Evolutionary conservation across 1,284 basidiomycete genomes (phyloP), one percentile per base, ranked within the genome.

Genomic region (Pascua sp.): DNA sequence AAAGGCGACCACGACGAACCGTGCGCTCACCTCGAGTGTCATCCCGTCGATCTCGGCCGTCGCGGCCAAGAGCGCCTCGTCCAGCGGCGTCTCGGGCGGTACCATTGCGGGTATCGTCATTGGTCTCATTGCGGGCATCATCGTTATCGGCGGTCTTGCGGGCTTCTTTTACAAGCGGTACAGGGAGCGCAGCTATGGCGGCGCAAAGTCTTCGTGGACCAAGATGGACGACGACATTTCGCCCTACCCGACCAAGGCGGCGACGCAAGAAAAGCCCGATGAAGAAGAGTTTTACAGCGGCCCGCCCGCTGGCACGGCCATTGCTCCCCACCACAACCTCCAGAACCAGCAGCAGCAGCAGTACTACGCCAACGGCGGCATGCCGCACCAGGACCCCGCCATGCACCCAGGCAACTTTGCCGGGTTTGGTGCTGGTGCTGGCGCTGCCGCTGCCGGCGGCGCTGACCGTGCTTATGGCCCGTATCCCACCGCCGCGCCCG

Each of bases 161-260:
- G 68, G 68, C 11, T 71, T 65, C 65, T 39, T 67, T 18, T 67
- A 67, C 57, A 54, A 54, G 43, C 55, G 54, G 55, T 18, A 53
- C 47, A 58, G 56, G 54, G 13, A 37, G 15, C 56, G 60, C 53
- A 42, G 49, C 42, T 45, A 54, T 41, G 37, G 39, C 47, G 11
- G 43, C 40, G 11, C 42, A n/a, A 56, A 64, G 42, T 47, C 60
- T 11, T 62, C 68, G 10, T 75, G 73, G 73, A 47, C 64, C 42
- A 67, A 69, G 60, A 67, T 75, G 47, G 53, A 69, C 53, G 70
- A 75, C 53, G 69, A 75, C 56, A 57, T 75, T 46, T 71, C 70
- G 11, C 73, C 73, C 5, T 75, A 65, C 65, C 67, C 64, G 2
- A 32, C 40, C 5, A 40, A 55, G 32, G 10, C 47, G 12, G 67